These are phyloP conservation scores for Verticillium nubilum DNA, from an alignment of 2,329 filamentous ascomycete species.

Conservation along the genomic window DNA sequence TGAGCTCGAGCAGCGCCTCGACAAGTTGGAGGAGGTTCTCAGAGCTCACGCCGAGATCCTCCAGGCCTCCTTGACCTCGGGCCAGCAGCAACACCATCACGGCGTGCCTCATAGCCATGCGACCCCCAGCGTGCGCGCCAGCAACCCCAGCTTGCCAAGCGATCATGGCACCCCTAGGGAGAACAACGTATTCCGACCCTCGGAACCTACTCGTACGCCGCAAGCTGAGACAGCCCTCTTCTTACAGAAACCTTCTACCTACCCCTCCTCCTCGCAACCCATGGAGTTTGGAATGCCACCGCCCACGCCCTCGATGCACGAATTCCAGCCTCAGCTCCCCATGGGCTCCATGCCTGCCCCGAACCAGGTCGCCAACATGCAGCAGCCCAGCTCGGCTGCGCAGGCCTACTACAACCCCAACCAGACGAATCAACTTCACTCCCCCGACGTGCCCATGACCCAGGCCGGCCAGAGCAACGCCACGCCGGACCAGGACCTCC, in stretches of 20 bases:
- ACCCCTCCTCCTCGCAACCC: conserved; percentile 38
- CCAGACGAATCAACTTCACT: conserved; percentile 44
- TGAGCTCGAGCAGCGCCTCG: conserved; percentile 67
- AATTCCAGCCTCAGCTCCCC: conserved; percentile 42
- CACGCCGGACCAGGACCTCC: conserved; percentile 60
- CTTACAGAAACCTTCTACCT: conserved; percentile 51
- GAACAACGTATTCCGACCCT: conserved; percentile 39
- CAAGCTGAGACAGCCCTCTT: conserved; percentile 57
- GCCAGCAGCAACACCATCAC: conserved; percentile 24
- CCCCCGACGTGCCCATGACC: conserved; percentile 51
- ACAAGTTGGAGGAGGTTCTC: conserved; percentile 62
- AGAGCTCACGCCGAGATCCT: conserved; percentile 62
- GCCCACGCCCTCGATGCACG: conserved; percentile 40
- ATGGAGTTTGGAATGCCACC: conserved; percentile 45
- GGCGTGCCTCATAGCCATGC: conserved; percentile 20
- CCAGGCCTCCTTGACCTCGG: conserved; percentile 44
- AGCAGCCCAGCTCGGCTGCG: conserved; percentile 27
- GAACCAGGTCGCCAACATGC: conserved; percentile 21
- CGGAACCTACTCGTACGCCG: conserved; percentile 45
- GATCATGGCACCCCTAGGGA: conserved; percentile 54
- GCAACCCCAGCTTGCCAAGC: conserved; percentile 45
- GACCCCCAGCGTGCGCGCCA: conserved; percentile 39
- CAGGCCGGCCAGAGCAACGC: conserved; percentile 37
- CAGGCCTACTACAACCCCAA: conserved; percentile 44
- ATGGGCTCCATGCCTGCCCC: conserved; percentile 32